Base-by-base conservation (phyloP, 1,139 yeast genomes). In the Hyphopichia fennica region DNA sequence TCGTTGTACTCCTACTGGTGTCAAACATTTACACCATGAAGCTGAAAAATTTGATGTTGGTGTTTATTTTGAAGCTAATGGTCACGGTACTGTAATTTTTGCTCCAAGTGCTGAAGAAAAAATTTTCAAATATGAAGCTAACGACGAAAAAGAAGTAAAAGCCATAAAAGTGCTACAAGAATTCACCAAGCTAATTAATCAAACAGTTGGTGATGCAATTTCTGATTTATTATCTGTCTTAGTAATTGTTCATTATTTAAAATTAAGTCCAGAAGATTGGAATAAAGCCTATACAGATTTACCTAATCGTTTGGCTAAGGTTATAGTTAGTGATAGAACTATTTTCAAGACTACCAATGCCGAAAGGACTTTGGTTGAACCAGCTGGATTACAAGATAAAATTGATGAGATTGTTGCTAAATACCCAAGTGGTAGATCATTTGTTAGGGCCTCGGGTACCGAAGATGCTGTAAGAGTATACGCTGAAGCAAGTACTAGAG, bases 391-490 rank as follows among this genome's bases (percentile, higher is more conserved):
- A 48, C 99, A 93, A 65, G 71, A 54, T 1, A 65, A 79, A 52
- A 89, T 93, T 43, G 95, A 93, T 60, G 72, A 57, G 2, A 60
- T 79, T 40, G 93, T 91, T 13, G 58, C 68, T 17, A 67, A 79
- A 54, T 84, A 73, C 54, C 60, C 71, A 0, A 62, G 69, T 25
- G 98, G 95, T 2, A 77, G 99, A 58, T 84, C 96, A 2, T 93
- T 93, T 65, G 98, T 93, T 3, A 81, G 99, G 53, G 98, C 99
- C 9, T 87, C 96, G 48, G 99, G 99, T 15, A 93, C 99, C 2
- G 99, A 93, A 62, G 95, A 95, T 63, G 98, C 96, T 0, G 98
- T 93, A 2, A 79, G 99, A 56, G 88, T 93, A 9, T 93, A 93
- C 54, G 95, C 97, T 1, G 99, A 93, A 62, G 96, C 97, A 0